Conservation (phyloP, 768 basidiomycete genomes). For the Leccinellum albellum region DNA sequence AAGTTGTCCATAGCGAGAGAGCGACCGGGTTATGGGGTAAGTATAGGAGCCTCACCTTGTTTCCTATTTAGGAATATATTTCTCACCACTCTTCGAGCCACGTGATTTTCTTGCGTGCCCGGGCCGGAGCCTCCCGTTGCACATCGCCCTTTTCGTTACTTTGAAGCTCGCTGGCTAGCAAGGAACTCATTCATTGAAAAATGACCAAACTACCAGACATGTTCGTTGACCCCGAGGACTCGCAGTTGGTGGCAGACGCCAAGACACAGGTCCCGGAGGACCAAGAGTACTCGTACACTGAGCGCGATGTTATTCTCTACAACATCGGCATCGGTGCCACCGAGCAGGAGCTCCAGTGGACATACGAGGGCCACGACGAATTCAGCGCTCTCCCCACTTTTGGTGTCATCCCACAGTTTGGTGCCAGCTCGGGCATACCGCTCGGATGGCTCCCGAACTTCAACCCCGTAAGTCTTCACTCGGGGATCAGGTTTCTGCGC, state of each 20-base stretch:
- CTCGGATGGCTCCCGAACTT: slow-evolving; percentile 93
- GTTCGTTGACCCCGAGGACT: slow-evolving; percentile 77
- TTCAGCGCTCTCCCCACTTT: slow-evolving; percentile 91
- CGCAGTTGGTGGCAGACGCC: slow-evolving; percentile 74
- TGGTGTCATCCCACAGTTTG: slow-evolving; percentile 91
- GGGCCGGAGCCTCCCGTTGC: too few relatives aligned
- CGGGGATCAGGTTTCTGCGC: neutral
- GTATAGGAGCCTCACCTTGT: too few relatives aligned
- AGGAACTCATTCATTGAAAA: neutral
- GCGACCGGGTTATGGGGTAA: too few relatives aligned
- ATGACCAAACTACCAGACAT: slow-evolving; percentile 44
- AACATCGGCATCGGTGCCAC: slow-evolving; percentile 94
- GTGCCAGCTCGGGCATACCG: slow-evolving; percentile 59
- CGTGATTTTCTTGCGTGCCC: too few relatives aligned
- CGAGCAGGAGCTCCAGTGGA: slow-evolving; percentile 88
- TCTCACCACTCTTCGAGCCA: too few relatives aligned
- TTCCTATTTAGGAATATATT: too few relatives aligned
- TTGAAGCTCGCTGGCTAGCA: neutral
- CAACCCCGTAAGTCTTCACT: slow-evolving; percentile 65
- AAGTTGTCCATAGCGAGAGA: too few relatives aligned
- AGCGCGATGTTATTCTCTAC: slow-evolving; percentile 91
- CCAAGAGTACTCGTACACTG: slow-evolving; percentile 70
- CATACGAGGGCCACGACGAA: slow-evolving; percentile 83
- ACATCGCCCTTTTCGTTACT: neutral
- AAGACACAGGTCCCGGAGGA: slow-evolving; percentile 59